A percentile compares a stretch with the other conserved stretches of the same genome.
These are phyloP conservation scores for Dendryphion nanum DNA, from an alignment of 2,329 filamentous ascomycete genomes.

Conservation along the genomic window DNA sequence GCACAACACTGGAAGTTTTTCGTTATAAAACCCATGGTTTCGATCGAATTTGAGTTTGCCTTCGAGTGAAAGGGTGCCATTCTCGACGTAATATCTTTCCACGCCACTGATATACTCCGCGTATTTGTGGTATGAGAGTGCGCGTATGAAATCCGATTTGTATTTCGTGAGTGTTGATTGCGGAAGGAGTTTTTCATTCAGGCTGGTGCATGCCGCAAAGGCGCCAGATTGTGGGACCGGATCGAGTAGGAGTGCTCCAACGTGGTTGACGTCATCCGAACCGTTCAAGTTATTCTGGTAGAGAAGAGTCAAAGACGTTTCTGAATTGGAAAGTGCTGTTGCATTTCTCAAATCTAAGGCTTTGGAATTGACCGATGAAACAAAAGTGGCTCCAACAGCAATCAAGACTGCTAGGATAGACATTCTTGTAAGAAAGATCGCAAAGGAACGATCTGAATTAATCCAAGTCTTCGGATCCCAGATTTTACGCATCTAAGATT, in stretches of 20 bases:
- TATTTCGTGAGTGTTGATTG: constrained; percentile 43
- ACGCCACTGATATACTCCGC: constrained; percentile 35
- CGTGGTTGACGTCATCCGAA: constrained; percentile 53
- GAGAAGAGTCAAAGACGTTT: constrained; percentile 50
- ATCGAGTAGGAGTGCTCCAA: constrained; percentile 52
- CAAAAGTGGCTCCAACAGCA: constrained; percentile 17
- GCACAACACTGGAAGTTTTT: constrained; percentile 50
- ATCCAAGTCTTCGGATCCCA: background rate
- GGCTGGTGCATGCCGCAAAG: constrained; percentile 43
- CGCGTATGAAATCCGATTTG: constrained; percentile 45
- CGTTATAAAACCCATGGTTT: constrained; percentile 35
- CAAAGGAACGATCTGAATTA: constrained; percentile 4
- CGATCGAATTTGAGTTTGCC: constrained; percentile 30
- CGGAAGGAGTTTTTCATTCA: constrained; percentile 51
- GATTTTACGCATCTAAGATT: no score
- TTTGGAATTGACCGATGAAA: constrained; percentile 15
- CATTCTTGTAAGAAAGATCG: constrained; percentile 14
- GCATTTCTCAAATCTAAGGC: constrained; percentile 20
- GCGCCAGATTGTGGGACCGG: constrained; percentile 39
- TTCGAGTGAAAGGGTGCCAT: constrained; percentile 42
- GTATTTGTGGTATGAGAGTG: constrained; percentile 48
- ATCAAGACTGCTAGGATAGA: constrained; percentile 20
- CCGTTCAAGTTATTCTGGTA: constrained; percentile 57
- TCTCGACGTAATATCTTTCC: constrained; percentile 45
- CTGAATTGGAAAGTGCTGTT: constrained; percentile 9